Conservation (phyloP, 768 basidiomycete species). For the Rhodotorula toruloides region DNA sequence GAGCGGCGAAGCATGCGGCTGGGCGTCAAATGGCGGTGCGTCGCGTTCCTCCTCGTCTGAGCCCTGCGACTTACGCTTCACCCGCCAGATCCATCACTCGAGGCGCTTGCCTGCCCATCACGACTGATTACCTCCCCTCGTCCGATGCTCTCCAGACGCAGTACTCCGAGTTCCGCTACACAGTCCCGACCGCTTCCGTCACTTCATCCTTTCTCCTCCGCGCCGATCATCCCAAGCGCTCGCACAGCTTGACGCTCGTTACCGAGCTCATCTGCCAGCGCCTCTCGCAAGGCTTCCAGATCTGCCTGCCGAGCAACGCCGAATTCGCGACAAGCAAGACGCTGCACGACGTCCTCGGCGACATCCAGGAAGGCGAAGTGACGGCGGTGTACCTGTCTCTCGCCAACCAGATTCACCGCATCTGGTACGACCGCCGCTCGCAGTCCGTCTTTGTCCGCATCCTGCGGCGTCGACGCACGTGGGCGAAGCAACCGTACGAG, state of each 20-base stretch:
- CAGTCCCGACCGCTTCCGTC: constrained; percentile 75
- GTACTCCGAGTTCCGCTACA: constrained; percentile 61
- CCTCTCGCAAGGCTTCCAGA: constrained; percentile 89
- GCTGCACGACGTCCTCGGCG: constrained; percentile 45
- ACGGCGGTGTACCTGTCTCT: constrained; percentile 86
- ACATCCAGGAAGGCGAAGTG: constrained; percentile 41
- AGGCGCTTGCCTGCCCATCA: constrained; percentile 68
- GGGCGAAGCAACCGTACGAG: constrained; percentile 56
- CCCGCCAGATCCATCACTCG: constrained; percentile 30
- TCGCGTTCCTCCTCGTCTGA: constrained; percentile 41
- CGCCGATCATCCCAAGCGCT: constrained; percentile 51
- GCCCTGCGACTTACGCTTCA: background rate
- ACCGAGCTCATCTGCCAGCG: constrained; percentile 88
- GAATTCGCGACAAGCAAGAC: constrained; percentile 40
- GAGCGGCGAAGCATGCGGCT: constrained; percentile 69
- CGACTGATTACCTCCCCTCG: constrained; percentile 80
- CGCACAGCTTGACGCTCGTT: constrained; percentile 52
- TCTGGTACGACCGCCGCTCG: constrained; percentile 71
- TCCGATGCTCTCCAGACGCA: constrained; percentile 16
- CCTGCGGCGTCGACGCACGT: constrained; percentile 62
- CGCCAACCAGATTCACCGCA: constrained; percentile 89
- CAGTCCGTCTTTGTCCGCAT: constrained; percentile 81
- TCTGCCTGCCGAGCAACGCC: constrained; percentile 65
- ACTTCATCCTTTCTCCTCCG: constrained; percentile 82
- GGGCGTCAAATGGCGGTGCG: constrained; percentile 78